A percentile compares a stretch with the other conserved stretches of the same genome.
These are phyloP conservation scores for Suillus brevipes DNA, from an alignment of 768 basidiomycete genomes.

Conservation along the genomic window DNA sequence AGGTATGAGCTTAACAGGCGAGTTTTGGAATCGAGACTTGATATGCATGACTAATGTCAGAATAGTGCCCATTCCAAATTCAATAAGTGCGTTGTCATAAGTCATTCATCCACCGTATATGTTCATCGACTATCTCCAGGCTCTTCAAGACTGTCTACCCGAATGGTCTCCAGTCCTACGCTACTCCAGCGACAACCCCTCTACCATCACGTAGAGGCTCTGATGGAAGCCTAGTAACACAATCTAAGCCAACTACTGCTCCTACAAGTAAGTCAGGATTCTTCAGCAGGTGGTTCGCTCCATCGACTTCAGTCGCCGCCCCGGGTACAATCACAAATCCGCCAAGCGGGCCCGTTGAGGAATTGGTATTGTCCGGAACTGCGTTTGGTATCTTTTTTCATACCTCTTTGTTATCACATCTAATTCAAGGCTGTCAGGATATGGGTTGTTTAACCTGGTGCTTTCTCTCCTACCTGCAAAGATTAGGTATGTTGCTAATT, in stretches of 20 bases:
- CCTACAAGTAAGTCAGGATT: slow-evolving; percentile 33
- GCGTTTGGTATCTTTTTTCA: slow-evolving; percentile 62
- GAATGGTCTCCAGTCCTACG: slow-evolving; percentile 49
- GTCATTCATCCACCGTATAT: background rate
- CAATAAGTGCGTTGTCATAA: slow-evolving; percentile 46
- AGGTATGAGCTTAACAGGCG: slow-evolving; percentile 58
- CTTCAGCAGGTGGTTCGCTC: slow-evolving; percentile 38
- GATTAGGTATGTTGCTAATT: slow-evolving; percentile 49
- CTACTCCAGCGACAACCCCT: slow-evolving; percentile 40
- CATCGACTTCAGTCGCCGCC: slow-evolving; percentile 14
- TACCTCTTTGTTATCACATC: background rate
- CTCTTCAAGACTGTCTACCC: slow-evolving; percentile 71
- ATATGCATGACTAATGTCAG: background rate
- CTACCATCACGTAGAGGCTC: slow-evolving; percentile 39
- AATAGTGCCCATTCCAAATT: slow-evolving; percentile 72
- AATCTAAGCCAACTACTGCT: slow-evolving; percentile 14
- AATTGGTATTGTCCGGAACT: slow-evolving; percentile 70
- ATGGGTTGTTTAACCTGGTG: slow-evolving; percentile 77
- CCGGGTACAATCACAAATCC: slow-evolving; percentile 26
- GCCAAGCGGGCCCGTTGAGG: slow-evolving; percentile 62
- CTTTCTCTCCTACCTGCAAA: slow-evolving; percentile 74
- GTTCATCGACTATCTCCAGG: slow-evolving; percentile 32
- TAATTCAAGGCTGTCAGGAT: slow-evolving; percentile 31
- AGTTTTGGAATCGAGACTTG: slow-evolving; percentile 14
- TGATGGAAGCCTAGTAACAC: slow-evolving; percentile 18